Base-by-base conservation (phyloP, 2,329 filamentous ascomycete genomes). In the Fusarium sterilihyphosum region DNA sequence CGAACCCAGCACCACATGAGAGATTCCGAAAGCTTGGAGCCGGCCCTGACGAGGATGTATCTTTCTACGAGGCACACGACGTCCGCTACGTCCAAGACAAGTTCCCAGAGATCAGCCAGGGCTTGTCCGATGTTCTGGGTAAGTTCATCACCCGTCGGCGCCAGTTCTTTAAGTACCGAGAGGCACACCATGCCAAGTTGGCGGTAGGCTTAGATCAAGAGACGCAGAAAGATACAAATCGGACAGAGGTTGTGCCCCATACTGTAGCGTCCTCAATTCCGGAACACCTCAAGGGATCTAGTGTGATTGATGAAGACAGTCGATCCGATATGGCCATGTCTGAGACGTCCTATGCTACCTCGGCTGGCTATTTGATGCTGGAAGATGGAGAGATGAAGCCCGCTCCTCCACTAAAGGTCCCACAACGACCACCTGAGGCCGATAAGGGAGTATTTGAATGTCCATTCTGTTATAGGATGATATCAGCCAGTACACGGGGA, bases 401-500 rank as follows among this genome's bases (percentile, higher is more conserved):
- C 0, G 14, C 26, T 8, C 62, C 35, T 62, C 57, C 18, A 35
- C 57, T 65, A 9, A 70, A 14, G n/a, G 40, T 77, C 13, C 83
- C 69, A 24, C 78, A 58, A 6, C 58, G 73, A 6, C 80, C 81
- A 10, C 8, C 8, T 7, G 0, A 67, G 71, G 73, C 79, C 0
- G 35, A 54, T 0, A 52, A 76, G 16, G 78, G 78, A 1, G 76
- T 78, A 0, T 84, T 85, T 44, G 79, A 84, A 65, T 85, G 84
- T 41, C 84, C 82, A 0, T 84, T 83, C 14, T 86, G 84, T 57
- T 84, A 79, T 37, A 78, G 78, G 46, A 78, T 84, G 10, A 78
- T 85, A 8, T 80, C 68, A 3, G 72, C 81, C 1, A 73, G 41
- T 8, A 72, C 69, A 14, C 71, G 54, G 18, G n/a, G 29, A 4